Base-by-base conservation (phyloP, 768 basidiomycete genomes). In the Leccinum boreale region DNA sequence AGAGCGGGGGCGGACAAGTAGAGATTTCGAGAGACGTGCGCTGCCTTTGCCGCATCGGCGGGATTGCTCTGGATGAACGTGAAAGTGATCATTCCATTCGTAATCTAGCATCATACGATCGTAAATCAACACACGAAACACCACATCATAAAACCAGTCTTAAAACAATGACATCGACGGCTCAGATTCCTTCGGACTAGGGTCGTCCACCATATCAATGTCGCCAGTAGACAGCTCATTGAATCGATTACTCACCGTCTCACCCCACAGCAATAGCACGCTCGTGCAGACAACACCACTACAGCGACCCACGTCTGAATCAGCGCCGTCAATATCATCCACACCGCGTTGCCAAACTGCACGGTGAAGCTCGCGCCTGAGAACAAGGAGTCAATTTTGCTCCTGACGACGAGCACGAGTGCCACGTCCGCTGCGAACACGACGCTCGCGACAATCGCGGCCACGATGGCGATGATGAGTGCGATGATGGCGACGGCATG, bases 181-280 rank as follows among this genome's bases (percentile, higher is more conserved):
- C 47, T 36, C 49, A 6, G 46, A 33, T 35, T 1, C n/a, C 53
- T 28, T 52, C 19, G 61, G 57, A 31, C 67, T 65, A 19, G 33
- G 11, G 49, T 21, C 44, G 24, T 35, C 29, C 11, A 49, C 47
- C 26, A 23, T 17, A 50, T 68, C 56, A 69, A 45, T 28, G 28
- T 15, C 46, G 23, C 10, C 10, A 28, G 14, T 42, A 39, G 26
- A 48, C 24, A 44, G 5, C 9, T 11, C 23, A 8, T 3, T 2
- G 39, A 10, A 19, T 7, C 15, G 0, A 35, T 26, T 21, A 65
- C 70, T 33, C 29, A 77, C 79, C 66, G 75, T 58, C 79, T 70
- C n/a, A 86, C 80, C 6, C 87, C 87, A 69, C 85, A 85, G 59
- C 87, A 89, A 56, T 82, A 80, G 64, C 87, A 90, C 15, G 80